A percentile compares a stretch with the other conserved stretches of the same genome.
Evolutionary conservation across 345 rosid species (phyloP).

Genomic region (Boechera retrofracta): DNA sequence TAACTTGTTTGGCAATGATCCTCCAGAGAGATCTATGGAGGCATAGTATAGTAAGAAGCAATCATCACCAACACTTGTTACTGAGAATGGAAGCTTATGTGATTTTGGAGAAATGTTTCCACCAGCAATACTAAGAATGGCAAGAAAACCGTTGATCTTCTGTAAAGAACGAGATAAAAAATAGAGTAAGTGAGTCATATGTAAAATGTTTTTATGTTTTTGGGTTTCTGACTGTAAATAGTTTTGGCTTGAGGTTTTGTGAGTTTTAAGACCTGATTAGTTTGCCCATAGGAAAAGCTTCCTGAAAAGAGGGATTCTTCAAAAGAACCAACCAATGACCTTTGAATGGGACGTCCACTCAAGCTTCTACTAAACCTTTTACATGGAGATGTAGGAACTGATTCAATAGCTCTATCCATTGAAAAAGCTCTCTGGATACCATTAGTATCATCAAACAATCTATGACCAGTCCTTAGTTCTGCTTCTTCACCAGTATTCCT

Average conservation of each 20-base stretch:
- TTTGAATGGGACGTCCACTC: conserved; percentile 70
- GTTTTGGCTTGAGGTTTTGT: neutral
- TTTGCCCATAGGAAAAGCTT: conserved; percentile 61
- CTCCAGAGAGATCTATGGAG: conserved; percentile 71
- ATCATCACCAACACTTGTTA: conserved; percentile 85
- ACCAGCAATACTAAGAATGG: conserved; percentile 68
- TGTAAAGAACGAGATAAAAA: conserved; percentile 32
- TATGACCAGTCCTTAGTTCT: conserved; percentile 46
- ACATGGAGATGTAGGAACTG: conserved; percentile 52
- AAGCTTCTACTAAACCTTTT: conserved; percentile 60
- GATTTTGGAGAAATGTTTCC: conserved; percentile 83
- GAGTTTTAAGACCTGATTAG: conserved; percentile 53
- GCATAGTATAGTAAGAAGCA: conserved; percentile 77
- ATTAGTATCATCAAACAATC: conserved; percentile 60
- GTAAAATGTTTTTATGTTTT: conserved; percentile 25
- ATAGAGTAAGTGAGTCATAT: neutral
- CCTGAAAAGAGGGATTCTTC: conserved; percentile 94
- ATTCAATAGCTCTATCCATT: conserved; percentile 53
- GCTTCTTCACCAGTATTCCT: conserved; percentile 48
- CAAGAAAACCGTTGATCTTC: conserved; percentile 40
- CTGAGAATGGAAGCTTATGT: conserved; percentile 89
- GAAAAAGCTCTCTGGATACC: conserved; percentile 60
- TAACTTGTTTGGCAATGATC: conserved; percentile 54
- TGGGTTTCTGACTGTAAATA: neutral
- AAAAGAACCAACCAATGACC: conserved; percentile 93